Evolutionary conservation across 2,329 filamentous ascomycete genomes (phyloP).

Genomic region (Pyricularia sp.): DNA sequence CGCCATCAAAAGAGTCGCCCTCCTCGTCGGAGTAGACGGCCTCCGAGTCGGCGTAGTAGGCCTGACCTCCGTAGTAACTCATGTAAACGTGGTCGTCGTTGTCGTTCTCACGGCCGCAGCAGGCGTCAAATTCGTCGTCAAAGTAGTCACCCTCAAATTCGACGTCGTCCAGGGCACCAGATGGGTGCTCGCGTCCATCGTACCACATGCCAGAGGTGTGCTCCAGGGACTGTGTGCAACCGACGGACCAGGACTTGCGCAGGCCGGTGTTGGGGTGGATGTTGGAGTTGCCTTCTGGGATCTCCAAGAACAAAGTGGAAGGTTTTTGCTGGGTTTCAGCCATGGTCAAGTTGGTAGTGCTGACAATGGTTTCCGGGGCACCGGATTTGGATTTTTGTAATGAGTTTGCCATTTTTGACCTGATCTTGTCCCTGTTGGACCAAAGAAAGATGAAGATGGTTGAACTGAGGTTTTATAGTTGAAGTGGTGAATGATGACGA

Average conservation of each 20-base stretch:
- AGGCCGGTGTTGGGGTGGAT: slow-evolving; percentile 4
- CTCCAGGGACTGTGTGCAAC: slow-evolving; percentile 4
- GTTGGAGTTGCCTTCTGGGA: not conserved
- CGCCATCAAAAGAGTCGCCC: not conserved
- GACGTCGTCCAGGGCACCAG: slow-evolving; percentile 1
- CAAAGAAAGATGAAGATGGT: not conserved
- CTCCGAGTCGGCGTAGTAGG: slow-evolving; percentile 2
- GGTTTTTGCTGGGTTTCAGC: not conserved
- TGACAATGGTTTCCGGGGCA: not conserved
- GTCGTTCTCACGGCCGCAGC: not conserved
- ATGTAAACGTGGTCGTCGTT: not conserved
- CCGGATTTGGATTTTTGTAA: not conserved
- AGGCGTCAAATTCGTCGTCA: not conserved
- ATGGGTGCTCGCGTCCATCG: not conserved
- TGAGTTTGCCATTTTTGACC: not conserved
- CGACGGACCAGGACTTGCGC: slow-evolving; percentile 1
- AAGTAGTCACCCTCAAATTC: not conserved
- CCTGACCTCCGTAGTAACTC: slow-evolving; percentile 1
- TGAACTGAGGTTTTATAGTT: not conserved
- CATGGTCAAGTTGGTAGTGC: not conserved
- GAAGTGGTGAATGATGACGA: not conserved
- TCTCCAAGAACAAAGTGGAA: not conserved
- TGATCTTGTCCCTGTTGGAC: not conserved
- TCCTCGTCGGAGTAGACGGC: slow-evolving; percentile 2
- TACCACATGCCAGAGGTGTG: slow-evolving; percentile 5